Conservation (phyloP, 805 yeast species). For the Grigorovia humatica region DNA sequence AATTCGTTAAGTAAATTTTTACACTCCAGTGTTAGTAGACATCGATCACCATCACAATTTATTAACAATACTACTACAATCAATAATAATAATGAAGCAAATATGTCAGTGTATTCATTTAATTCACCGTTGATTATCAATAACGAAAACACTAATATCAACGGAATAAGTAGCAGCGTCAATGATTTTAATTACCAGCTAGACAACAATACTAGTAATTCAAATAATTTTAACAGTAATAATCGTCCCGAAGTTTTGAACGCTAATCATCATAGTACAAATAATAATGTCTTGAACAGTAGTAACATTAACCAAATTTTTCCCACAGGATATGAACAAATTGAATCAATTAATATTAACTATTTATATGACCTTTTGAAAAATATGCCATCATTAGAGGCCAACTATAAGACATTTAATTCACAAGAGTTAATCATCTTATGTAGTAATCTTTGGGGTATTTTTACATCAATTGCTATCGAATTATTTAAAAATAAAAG, state of each 20-base stretch:
- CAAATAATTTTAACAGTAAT: neutral
- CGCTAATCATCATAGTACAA: neutral
- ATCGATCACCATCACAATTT: slow-evolving; percentile 25
- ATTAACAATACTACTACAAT: slow-evolving; percentile 18
- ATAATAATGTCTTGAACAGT: slow-evolving; percentile 2
- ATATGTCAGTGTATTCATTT: slow-evolving; percentile 20
- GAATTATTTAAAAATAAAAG: slow-evolving; percentile 23
- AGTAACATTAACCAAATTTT: neutral
- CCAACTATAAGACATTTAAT: slow-evolving; percentile 22
- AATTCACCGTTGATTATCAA: slow-evolving; percentile 11
- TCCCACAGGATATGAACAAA: slow-evolving; percentile 12
- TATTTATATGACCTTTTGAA: slow-evolving; percentile 26
- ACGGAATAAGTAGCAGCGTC: neutral
- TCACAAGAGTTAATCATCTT: slow-evolving; percentile 22
- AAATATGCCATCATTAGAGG: slow-evolving; percentile 24
- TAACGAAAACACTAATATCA: neutral
- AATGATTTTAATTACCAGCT: neutral
- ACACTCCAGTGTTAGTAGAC: slow-evolving; percentile 25
- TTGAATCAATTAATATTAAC: slow-evolving; percentile 9
- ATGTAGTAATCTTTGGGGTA: slow-evolving; percentile 26
- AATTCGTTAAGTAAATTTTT: slow-evolving; percentile 24
- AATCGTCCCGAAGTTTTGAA: neutral
- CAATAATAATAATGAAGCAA: slow-evolving; percentile 18
- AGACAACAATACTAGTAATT: neutral
- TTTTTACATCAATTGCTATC: slow-evolving; percentile 20